Conservation (phyloP, 2,329 filamentous ascomycete genomes). For the Penicillium sp. region DNA sequence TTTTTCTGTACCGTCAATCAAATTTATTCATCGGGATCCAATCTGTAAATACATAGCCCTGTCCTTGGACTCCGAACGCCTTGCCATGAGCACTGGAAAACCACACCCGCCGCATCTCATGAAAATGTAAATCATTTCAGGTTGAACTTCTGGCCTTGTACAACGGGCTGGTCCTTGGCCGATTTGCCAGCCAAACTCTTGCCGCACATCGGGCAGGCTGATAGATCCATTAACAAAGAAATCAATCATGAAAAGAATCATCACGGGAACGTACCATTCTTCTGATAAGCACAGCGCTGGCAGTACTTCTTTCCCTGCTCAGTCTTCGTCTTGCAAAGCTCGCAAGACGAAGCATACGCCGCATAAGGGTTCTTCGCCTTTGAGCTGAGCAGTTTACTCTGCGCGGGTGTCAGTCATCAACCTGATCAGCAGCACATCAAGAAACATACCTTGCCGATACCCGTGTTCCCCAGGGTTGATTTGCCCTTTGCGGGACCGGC, state of each 20-base stretch:
- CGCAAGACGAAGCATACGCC: conserved; percentile 61
- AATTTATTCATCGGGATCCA: conserved; percentile 11
- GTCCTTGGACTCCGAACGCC: conserved; percentile 13
- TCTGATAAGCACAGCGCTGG: conserved; percentile 62
- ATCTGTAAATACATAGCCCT: conserved; percentile 2
- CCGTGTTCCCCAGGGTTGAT: conserved; percentile 56
- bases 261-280: conserved; percentile 50
- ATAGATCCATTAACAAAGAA: conserved; percentile 7
- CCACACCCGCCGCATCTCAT: not conserved
- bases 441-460: conserved; percentile 56
- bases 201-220: conserved; percentile 64
- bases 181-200: conserved; percentile 52
- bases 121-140: conserved; percentile 50
- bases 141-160: conserved; percentile 63
- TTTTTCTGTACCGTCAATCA: conserved; percentile 25
- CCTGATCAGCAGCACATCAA: not conserved
- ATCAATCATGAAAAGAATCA: conserved; percentile 1
- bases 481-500: conserved; percentile 33
- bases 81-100: conserved; percentile 7
- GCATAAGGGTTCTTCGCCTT: conserved; percentile 66
- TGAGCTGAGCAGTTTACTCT: conserved; percentile 65
- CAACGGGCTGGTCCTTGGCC: conserved; percentile 49
- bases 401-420: not conserved
- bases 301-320: conserved; percentile 61
- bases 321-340: conserved; percentile 63